Evolutionary conservation across 164 flowering plant species (phyloP).

Genomic region (Berberis thunbergii): DNA sequence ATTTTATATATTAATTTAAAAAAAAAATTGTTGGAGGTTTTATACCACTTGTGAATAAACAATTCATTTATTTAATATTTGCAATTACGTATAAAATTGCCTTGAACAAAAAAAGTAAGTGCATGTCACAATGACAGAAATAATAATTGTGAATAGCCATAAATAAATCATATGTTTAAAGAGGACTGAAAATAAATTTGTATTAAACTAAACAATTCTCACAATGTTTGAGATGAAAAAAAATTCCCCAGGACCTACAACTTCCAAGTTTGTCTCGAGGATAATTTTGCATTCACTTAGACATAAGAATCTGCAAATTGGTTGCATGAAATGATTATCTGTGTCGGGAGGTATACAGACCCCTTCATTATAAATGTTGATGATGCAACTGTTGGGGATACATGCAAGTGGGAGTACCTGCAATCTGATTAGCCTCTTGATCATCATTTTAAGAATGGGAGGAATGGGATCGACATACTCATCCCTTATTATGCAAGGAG

Average conservation of each 20-base stretch:
- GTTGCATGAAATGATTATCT: conserved; percentile 51
- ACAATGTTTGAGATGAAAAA: conserved; percentile 31
- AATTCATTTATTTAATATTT: too few species aligned
- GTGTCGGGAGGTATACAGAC: conserved; percentile 63
- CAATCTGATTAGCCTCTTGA: conserved; percentile 42
- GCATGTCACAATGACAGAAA: too few species aligned
- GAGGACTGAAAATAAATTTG: too few species aligned
- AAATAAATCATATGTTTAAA: too few species aligned
- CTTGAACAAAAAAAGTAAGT: too few species aligned
- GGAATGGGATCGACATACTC: conserved; percentile 60
- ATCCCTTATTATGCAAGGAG: conserved; percentile 51
- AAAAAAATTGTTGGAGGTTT: too few species aligned
- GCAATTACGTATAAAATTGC: too few species aligned
- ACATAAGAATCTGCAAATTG: conserved; percentile 50
- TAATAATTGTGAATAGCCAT: too few species aligned
- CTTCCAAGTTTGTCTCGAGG: conserved; percentile 37
- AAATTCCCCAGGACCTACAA: conserved; percentile 25
- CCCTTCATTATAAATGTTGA: conserved; percentile 52
- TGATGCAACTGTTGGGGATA: conserved; percentile 55
- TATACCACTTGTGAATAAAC: too few species aligned
- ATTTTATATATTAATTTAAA: too few species aligned
- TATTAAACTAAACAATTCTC: too few species aligned
- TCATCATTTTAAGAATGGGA: conserved; percentile 31
- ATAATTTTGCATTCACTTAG: conserved; percentile 39
- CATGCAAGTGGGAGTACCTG: conserved; percentile 39